Conservation (phyloP, 495 filamentous ascomycete genomes). For the Penicillium parvum region DNA sequence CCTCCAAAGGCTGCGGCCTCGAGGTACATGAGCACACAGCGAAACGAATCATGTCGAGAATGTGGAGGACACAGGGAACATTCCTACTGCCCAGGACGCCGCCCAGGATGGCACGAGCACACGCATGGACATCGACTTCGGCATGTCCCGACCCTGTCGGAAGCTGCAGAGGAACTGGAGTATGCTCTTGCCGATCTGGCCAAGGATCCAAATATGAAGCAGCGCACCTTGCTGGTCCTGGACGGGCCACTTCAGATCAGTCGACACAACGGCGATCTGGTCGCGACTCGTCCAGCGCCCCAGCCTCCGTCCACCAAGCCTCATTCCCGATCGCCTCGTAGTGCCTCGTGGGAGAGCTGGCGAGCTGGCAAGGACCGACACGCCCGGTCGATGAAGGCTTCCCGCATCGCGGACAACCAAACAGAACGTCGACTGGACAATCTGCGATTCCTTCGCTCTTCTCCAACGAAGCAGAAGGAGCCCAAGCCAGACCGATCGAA, state of each 20-base stretch:
- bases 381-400: not conserved
- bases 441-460: not conserved
- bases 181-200: conserved; percentile 25
- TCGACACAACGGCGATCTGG: conserved; percentile 35
- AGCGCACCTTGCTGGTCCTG: conserved; percentile 18
- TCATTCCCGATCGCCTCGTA: conserved; percentile 8
- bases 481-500: not conserved
- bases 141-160: conserved; percentile 24
- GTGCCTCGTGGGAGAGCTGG: conserved; percentile 1
- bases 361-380: not conserved
- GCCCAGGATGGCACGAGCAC: conserved; percentile 1
- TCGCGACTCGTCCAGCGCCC: conserved; percentile 36
- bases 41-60: not conserved
- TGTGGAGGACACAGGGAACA: conserved; percentile 1
- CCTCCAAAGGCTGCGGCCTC: too few species aligned
- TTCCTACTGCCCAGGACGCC: not conserved
- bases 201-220: conserved; percentile 5
- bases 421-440: not conserved
- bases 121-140: conserved; percentile 8
- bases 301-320: conserved; percentile 27
- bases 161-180: conserved; percentile 33
- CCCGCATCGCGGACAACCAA: not conserved
- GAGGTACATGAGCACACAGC: not conserved
- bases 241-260: conserved; percentile 36
- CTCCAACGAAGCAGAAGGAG: not conserved